Conservation (phyloP, 2,329 filamentous ascomycete genomes). For the Scedosporium dehoogii region DNA sequence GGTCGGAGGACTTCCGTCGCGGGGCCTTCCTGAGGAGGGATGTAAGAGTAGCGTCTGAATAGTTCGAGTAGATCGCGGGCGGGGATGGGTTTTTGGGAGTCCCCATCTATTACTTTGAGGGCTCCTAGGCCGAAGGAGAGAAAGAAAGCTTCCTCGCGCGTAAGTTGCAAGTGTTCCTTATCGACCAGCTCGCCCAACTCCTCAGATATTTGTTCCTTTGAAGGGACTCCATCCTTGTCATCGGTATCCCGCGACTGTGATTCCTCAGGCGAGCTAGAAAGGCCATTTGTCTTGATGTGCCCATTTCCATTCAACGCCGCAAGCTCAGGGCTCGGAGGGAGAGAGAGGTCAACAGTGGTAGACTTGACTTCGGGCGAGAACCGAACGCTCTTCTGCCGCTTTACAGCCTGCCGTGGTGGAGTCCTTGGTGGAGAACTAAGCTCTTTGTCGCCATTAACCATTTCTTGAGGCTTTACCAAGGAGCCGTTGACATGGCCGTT, state of each 20-base stretch:
- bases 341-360: conserved; percentile 44
- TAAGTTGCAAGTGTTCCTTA: conserved; percentile 80
- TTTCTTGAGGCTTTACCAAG: background rate
- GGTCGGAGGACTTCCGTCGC: conserved; percentile 41
- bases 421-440: background rate
- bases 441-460: background rate
- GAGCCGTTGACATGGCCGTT: background rate
- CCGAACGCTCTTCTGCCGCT: conserved; percentile 54
- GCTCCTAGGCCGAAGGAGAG: conserved; percentile 71
- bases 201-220: conserved; percentile 11
- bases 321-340: conserved; percentile 39
- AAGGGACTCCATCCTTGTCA: conserved; percentile 6
- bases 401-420: conserved; percentile 13
- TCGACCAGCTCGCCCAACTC: conserved; percentile 9
- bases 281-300: background rate
- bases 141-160: conserved; percentile 86
- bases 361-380: conserved; percentile 61
- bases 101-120: conserved; percentile 50
- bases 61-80: conserved; percentile 51
- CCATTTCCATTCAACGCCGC: conserved; percentile 15
- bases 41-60: conserved; percentile 61
- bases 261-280: background rate
- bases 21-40: conserved; percentile 42
- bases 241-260: background rate
- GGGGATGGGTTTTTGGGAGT: conserved; percentile 34